A percentile compares a stretch with the other conserved stretches of the same genome.
Evolutionary conservation across 179 eudicot genomes (phyloP).

Genomic region (Corrigiola litoralis): DNA sequence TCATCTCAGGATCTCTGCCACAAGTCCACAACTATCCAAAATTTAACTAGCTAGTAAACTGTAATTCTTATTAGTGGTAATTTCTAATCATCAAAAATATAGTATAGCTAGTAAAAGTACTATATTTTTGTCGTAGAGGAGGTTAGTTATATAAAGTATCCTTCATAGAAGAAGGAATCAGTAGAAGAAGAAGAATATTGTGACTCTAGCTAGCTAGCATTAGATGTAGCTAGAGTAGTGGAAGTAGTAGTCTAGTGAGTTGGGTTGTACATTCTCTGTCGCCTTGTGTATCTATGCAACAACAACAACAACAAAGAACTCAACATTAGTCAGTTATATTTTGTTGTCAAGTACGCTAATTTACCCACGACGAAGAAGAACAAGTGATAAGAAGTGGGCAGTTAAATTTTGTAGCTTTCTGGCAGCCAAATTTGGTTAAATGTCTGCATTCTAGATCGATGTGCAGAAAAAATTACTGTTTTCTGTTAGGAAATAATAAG

Average conservation of each 20-base stretch:
- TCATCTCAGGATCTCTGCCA: not conserved
- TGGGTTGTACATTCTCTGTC: slow-evolving; percentile 35
- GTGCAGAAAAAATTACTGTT: not conserved
- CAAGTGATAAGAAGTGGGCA: not conserved
- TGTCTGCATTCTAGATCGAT: not conserved
- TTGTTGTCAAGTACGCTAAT: not conserved
- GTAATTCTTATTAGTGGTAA: not conserved
- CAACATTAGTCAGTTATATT: slow-evolving; percentile 10
- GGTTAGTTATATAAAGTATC: not conserved
- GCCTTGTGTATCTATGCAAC: slow-evolving; percentile 18
- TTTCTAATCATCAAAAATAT: not conserved
- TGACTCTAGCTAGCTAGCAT: too few relatives aligned
- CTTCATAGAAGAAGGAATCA: too few relatives aligned
- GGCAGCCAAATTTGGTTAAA: slow-evolving; percentile 14
- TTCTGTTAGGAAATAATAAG: not conserved
- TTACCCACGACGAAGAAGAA: not conserved
- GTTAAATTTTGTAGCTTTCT: slow-evolving; percentile 4
- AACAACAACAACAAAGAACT: too few relatives aligned
- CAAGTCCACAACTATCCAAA: not conserved
- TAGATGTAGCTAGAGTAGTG: slow-evolving; percentile 8
- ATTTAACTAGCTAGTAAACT: too few relatives aligned
- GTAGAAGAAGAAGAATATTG: slow-evolving; percentile 4
- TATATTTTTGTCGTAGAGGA: slow-evolving; percentile 8
- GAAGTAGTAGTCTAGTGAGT: slow-evolving; percentile 11
- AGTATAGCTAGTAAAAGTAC: not conserved